phyloP scores from a whole-genome alignment of 1,284 basidiomycete genomes.

The Exobasidium rhododendri region DNA sequence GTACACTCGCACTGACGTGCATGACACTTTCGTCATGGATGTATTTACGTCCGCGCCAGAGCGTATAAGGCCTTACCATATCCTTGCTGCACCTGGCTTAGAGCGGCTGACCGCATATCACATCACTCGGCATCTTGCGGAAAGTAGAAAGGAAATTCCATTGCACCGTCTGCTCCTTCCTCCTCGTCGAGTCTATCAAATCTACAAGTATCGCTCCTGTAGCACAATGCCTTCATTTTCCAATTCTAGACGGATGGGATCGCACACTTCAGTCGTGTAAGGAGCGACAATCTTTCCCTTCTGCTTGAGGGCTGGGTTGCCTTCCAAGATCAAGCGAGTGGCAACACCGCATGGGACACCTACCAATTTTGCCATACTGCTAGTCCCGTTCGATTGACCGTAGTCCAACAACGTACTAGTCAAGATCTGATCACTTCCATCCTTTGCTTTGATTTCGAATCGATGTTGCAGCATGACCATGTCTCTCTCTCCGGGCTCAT shows the following conservation, averaged over 20 bases:
- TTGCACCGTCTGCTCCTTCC: no score
- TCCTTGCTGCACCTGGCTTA: no score
- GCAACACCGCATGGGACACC: slow-evolving; percentile 94
- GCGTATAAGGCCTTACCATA: no score
- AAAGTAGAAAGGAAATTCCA: no score
- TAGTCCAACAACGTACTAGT: slow-evolving; percentile 91
- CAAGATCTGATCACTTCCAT: slow-evolving; percentile 71
- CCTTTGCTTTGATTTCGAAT: slow-evolving; percentile 37
- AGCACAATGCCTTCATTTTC: slow-evolving; percentile 53
- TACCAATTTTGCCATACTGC: slow-evolving; percentile 92
- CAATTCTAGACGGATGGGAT: slow-evolving; percentile 51
- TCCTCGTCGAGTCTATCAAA: no score
- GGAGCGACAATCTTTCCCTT: slow-evolving; percentile 78
- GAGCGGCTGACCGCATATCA: no score
- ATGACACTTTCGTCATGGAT: no score
- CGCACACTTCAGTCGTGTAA: slow-evolving; percentile 69
- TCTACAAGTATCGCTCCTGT: slow-evolving; percentile 50
- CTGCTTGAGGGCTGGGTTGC: slow-evolving; percentile 62
- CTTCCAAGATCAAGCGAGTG: slow-evolving; percentile 68
- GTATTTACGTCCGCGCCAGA: no score
- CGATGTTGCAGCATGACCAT: slow-evolving; percentile 98
- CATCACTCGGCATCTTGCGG: no score
- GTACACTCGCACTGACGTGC: no score
- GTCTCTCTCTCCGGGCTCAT: slow-evolving; percentile 85
- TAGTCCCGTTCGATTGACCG: slow-evolving; percentile 72